These are phyloP conservation scores for Ogataea degrootiae DNA, from an alignment of 805 yeast species.

Conservation along the genomic window DNA sequence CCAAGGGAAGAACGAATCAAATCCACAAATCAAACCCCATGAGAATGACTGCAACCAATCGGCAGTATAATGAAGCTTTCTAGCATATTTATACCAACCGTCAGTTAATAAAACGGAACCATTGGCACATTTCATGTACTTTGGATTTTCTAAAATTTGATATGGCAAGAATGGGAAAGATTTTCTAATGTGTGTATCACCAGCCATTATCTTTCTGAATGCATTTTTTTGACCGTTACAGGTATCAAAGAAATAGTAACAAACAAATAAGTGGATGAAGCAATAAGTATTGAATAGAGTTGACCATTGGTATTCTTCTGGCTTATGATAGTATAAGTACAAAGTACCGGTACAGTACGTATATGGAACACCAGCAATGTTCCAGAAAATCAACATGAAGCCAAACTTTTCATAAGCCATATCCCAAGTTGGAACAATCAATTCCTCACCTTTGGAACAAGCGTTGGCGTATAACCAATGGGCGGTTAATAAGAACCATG, in stretches of 20 bases:
- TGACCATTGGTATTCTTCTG: conserved; percentile 76
- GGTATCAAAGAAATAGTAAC: conserved; percentile 93
- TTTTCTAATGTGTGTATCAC: conserved; percentile 71
- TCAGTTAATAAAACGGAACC: conserved; percentile 84
- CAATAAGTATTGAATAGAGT: conserved; percentile 52
- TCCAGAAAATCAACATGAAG: conserved; percentile 98
- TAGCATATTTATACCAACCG: conserved; percentile 92
- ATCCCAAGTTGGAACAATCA: conserved; percentile 98
- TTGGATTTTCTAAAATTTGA: conserved; percentile 78
- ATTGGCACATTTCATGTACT: conserved; percentile 74
- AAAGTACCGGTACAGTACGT: conserved; percentile 94
- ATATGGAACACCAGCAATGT: conserved; percentile 98
- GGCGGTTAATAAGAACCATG: conserved; percentile 67
- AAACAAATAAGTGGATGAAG: conserved; percentile 51
- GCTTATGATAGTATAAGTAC: conserved; percentile 77
- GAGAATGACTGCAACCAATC: conserved; percentile 83
- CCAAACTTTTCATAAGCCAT: conserved; percentile 99
- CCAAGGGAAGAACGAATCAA: conserved; percentile 87
- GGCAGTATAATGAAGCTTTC: conserved; percentile 93
- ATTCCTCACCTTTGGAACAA: conserved; percentile 95
- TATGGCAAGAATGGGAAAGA: conserved; percentile 92
- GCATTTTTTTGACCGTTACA: conserved; percentile 93
- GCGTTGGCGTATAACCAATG: conserved; percentile 96
- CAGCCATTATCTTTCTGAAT: conserved; percentile 79
- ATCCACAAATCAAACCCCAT: conserved; percentile 93